Percentiles rank a stretch among this genome's conserved stretches.
phyloP scores from a whole-genome alignment of 2,329 filamentous ascomycete genomes.

The Chrysoporthe puriensis region DNA sequence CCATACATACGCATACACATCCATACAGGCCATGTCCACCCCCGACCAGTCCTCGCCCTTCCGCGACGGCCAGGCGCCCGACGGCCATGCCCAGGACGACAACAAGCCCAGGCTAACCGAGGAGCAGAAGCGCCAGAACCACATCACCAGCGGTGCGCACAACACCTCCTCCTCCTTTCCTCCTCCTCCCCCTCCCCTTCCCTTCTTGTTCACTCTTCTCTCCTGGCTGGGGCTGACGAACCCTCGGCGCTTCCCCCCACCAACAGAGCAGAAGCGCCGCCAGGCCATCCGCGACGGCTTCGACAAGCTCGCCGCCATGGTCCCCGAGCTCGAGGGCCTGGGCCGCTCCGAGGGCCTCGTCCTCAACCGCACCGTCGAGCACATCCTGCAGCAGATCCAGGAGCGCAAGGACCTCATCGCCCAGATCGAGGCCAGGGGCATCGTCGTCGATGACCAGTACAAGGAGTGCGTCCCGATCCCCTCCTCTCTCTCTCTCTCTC shows the following conservation, averaged over 20 bases:
- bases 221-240: too few relatives aligned
- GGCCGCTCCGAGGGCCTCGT: slow-evolving; percentile 85
- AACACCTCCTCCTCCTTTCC: not conserved
- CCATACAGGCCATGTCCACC: not conserved
- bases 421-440: slow-evolving; percentile 62
- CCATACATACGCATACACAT: not conserved
- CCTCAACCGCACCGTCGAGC: slow-evolving; percentile 71
- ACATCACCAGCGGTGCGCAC: slow-evolving; percentile 40
- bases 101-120: slow-evolving; percentile 42
- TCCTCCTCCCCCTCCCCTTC: not conserved
- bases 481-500: too few relatives aligned
- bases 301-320: slow-evolving; percentile 77
- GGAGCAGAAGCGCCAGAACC: slow-evolving; percentile 45
- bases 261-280: slow-evolving; percentile 42
- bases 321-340: slow-evolving; percentile 81
- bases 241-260: too few relatives aligned
- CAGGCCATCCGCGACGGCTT: slow-evolving; percentile 79
- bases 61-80: not conserved
- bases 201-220: too few relatives aligned
- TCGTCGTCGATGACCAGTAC: slow-evolving; percentile 50
- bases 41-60: not conserved
- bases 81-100: slow-evolving; percentile 24
- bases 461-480: slow-evolving; percentile 30
- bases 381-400: slow-evolving; percentile 62
- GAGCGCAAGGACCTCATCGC: slow-evolving; percentile 62